phyloP scores from a whole-genome alignment of 2,329 filamentous ascomycete genomes.

The Colletotrichum sp. region DNA sequence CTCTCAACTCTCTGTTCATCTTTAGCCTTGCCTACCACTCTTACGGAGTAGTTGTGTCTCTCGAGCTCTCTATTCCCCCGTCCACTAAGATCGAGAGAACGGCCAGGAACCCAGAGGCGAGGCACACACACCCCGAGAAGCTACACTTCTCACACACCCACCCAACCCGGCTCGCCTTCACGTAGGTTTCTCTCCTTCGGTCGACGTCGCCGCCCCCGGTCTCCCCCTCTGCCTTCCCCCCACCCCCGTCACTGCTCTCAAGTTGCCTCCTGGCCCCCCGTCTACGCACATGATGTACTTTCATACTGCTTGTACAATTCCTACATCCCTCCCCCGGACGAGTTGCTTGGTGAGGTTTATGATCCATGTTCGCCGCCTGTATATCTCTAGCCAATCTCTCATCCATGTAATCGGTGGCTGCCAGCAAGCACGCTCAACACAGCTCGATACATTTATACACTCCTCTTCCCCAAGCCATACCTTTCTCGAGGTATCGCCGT shows the following conservation, averaged over 20 bases:
- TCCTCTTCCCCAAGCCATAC: slow-evolving; percentile 20
- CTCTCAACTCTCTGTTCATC: neutral
- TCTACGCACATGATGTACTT: slow-evolving; percentile 19
- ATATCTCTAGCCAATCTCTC: slow-evolving; percentile 24
- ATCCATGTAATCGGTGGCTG: slow-evolving; percentile 22
- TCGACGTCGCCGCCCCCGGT: slow-evolving; percentile 21
- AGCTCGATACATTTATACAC: slow-evolving; percentile 22
- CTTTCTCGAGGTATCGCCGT: neutral
- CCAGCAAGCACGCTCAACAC: slow-evolving; percentile 12
- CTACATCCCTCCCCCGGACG: slow-evolving; percentile 15
- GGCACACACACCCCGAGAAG: slow-evolving; percentile 9
- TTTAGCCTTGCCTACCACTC: slow-evolving; percentile 10
- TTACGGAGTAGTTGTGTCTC: slow-evolving; percentile 6
- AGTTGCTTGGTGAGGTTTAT: slow-evolving; percentile 11
- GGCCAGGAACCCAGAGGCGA: slow-evolving; percentile 4
- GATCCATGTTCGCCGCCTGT: slow-evolving; percentile 20
- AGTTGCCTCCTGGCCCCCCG: slow-evolving; percentile 17
- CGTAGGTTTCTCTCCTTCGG: slow-evolving; percentile 22
- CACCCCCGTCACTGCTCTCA: slow-evolving; percentile 1
- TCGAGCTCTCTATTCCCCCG: slow-evolving; percentile 1
- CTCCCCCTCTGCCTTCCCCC: neutral
- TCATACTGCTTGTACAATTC: slow-evolving; percentile 10
- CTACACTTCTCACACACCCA: slow-evolving; percentile 12
- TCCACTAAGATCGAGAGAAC: slow-evolving; percentile 16
- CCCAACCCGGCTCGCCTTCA: slow-evolving; percentile 15